A percentile compares a stretch with the other conserved stretches of the same genome.
Conservation (phyloP, 2,329 filamentous ascomycete species). For the Hypoxylon sp. region DNA sequence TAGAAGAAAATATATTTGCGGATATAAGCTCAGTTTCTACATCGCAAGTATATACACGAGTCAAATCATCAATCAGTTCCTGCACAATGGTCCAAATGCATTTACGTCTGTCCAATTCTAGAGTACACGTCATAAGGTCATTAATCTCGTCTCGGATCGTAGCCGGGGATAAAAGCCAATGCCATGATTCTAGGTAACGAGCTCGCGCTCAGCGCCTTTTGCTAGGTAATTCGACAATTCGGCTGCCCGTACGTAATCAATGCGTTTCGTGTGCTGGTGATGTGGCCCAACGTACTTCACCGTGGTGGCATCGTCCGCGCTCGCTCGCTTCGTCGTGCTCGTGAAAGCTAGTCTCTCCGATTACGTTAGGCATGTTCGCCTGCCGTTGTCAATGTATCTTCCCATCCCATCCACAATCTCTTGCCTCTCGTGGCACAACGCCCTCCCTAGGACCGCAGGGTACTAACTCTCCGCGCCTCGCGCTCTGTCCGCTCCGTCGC, state of each 20-base stretch:
- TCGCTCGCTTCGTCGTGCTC: not conserved
- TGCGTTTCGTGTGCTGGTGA: conserved; percentile 4
- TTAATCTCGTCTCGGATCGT: conserved; percentile 20
- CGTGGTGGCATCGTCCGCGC: conserved; percentile 9
- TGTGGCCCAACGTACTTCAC: not conserved
- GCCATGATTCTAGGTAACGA: conserved; percentile 3
- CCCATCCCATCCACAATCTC: not conserved
- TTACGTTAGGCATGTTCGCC: not conserved
- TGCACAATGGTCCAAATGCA: not conserved
- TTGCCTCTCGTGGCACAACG: not conserved
- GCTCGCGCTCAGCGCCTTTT: conserved; percentile 11
- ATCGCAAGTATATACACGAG: not conserved
- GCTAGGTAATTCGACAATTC: conserved; percentile 6
- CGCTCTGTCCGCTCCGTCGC: conserved; percentile 28
- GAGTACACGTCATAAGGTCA: conserved; percentile 16
- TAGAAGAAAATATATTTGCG: not conserved
- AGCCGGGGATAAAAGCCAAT: not conserved
- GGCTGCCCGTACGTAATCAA: conserved; percentile 3
- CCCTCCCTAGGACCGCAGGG: conserved; percentile 14
- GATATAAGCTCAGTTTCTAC: not conserved
- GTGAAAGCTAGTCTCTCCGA: not conserved
- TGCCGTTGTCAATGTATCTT: not conserved
- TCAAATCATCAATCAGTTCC: not conserved
- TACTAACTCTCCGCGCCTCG: not conserved
- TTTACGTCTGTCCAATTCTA: not conserved